Percentiles rank a stretch among this genome's conserved stretches.
These are phyloP conservation scores for Suillus bovinus DNA, from an alignment of 768 basidiomycete genomes.

Conservation along the genomic window DNA sequence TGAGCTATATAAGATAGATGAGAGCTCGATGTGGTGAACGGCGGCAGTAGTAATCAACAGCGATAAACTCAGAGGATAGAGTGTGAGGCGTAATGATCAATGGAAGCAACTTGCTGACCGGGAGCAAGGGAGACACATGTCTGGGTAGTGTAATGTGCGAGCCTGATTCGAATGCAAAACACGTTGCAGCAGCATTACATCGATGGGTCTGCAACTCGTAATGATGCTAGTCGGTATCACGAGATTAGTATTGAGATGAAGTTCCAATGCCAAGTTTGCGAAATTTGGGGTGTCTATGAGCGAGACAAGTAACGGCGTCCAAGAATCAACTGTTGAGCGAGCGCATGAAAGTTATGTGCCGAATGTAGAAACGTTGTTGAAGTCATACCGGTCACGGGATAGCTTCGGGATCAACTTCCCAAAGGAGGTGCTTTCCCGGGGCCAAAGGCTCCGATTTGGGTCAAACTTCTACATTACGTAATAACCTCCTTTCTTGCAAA, in stretches of 20 bases:
- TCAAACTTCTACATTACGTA: too few relatives aligned
- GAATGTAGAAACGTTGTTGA: not conserved
- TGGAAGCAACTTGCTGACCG: not conserved
- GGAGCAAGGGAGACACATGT: constrained; percentile 4
- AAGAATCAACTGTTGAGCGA: not conserved
- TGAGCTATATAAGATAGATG: not conserved
- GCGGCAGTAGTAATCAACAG: not conserved
- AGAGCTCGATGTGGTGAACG: not conserved
- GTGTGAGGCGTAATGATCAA: not conserved
- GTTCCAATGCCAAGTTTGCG: not conserved
- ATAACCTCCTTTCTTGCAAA: too few relatives aligned
- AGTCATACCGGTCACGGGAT: too few relatives aligned
- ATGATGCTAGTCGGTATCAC: not conserved
- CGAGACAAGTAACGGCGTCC: not conserved
- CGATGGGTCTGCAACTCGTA: not conserved
- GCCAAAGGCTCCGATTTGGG: too few relatives aligned
- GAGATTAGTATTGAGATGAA: not conserved
- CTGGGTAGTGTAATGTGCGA: not conserved
- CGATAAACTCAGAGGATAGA: not conserved
- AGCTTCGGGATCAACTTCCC: too few relatives aligned
- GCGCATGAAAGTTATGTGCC: not conserved
- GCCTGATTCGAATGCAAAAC: constrained; percentile 1
- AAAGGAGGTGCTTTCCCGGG: too few relatives aligned
- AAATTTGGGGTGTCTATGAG: not conserved
- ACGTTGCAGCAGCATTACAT: constrained; percentile 6